Conservation (phyloP, 345 rosid genomes). For the Eucalyptus shirleyi region DNA sequence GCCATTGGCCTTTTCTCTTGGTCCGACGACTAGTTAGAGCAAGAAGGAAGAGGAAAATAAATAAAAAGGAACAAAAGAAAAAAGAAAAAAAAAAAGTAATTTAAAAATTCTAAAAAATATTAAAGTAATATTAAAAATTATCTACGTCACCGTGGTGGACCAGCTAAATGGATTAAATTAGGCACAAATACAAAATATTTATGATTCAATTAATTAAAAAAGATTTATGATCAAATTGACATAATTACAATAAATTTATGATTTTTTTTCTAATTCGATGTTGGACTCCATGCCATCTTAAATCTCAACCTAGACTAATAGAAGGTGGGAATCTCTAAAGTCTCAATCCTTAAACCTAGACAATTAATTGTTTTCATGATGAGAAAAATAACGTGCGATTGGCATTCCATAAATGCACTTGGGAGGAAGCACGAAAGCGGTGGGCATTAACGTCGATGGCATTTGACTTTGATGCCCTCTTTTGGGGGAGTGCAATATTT, state of each 20-base stretch:
- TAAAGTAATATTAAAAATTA: no score
- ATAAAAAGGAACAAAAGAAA: no score
- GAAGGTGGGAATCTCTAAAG: background rate
- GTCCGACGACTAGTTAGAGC: fast-evolving
- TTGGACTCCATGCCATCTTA: background rate
- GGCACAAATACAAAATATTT: background rate
- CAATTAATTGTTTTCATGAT: background rate
- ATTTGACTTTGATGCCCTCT: background rate
- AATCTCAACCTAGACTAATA: background rate
- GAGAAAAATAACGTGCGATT: background rate
- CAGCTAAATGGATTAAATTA: no score
- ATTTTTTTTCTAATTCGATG: no score
- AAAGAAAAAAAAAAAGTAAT: fast-evolving
- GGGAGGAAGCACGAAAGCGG: background rate
- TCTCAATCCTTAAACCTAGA: background rate
- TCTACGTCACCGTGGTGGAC: fast-evolving
- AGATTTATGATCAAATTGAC: background rate
- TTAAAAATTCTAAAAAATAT: no score
- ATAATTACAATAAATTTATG: background rate
- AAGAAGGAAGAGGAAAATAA: background rate
- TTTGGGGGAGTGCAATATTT: background rate
- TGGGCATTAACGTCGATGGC: background rate
- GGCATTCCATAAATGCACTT: background rate
- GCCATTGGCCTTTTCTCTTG: no score
- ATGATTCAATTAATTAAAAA: background rate